phyloP scores from a whole-genome alignment of 495 filamentous ascomycete species.

The Neurospora sp. region DNA sequence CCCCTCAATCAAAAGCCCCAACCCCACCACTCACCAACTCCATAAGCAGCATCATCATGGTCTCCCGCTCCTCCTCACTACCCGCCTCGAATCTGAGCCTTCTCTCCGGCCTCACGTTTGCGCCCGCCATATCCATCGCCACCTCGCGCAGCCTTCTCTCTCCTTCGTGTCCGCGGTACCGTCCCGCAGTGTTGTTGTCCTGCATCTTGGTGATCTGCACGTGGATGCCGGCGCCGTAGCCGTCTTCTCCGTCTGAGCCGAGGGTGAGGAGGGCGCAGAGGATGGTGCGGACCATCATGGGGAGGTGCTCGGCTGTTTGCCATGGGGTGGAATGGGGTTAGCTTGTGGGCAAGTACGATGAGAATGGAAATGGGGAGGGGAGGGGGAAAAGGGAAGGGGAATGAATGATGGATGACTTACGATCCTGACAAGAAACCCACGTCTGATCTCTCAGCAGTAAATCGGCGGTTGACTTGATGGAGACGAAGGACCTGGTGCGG shows the following conservation, averaged over 20 bases:
- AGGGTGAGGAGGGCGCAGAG: neutral
- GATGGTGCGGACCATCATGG: neutral
- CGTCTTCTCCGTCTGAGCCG: neutral
- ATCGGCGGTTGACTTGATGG: neutral
- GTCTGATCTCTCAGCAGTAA: neutral
- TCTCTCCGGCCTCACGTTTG: neutral
- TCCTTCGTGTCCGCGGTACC: neutral
- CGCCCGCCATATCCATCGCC: neutral
- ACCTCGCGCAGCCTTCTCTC: neutral
- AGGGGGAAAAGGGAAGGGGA: no score
- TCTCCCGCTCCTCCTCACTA: neutral
- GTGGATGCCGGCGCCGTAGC: neutral
- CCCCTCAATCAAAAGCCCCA: neutral
- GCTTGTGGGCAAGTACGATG: no score
- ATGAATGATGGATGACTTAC: neutral
- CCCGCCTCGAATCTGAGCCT: neutral
- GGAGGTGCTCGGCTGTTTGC: neutral
- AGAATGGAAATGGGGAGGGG: no score
- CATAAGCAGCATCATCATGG: neutral
- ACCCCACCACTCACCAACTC: neutral
- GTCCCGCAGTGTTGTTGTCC: neutral
- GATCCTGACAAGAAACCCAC: neutral
- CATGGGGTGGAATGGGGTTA: no score
- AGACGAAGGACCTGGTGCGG: neutral
- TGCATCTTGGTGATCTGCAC: neutral